These are phyloP conservation scores for Russula abietina DNA, from an alignment of 768 basidiomycete species.

Conservation along the genomic window DNA sequence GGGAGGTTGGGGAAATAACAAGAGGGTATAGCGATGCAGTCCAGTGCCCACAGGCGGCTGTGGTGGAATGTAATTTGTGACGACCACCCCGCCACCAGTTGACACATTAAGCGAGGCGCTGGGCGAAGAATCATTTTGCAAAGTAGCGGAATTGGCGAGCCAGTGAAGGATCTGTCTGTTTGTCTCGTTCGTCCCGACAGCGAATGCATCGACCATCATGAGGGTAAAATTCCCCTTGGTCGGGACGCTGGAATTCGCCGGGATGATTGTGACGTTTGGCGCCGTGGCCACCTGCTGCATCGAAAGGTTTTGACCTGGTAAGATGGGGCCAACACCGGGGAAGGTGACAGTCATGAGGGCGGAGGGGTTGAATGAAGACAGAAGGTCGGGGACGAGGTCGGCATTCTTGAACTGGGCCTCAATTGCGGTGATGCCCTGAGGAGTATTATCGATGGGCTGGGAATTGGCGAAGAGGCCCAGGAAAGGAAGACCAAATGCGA, in stretches of 20 bases:
- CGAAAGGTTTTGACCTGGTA: constrained; percentile 54
- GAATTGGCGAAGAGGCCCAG: constrained; percentile 39
- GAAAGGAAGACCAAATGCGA: constrained; percentile 33
- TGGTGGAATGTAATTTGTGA: constrained; percentile 68
- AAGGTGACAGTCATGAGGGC: constrained; percentile 53
- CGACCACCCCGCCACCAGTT: constrained; percentile 39
- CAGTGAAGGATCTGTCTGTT: constrained; percentile 71
- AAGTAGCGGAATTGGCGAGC: constrained; percentile 62
- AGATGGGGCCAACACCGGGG: constrained; percentile 41
- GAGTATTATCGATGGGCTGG: constrained; percentile 36
- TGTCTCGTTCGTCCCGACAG: constrained; percentile 53
- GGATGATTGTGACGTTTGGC: constrained; percentile 48
- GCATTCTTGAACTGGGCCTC: constrained; percentile 62
- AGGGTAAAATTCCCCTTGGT: constrained; percentile 55
- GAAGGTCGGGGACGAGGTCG: constrained; percentile 55
- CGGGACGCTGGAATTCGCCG: constrained; percentile 42
- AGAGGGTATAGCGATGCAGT: constrained; percentile 67
- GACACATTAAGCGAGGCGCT: constrained; percentile 31
- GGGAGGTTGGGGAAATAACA: constrained; percentile 58
- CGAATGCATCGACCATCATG: constrained; percentile 68
- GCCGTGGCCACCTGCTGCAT: constrained; percentile 47
- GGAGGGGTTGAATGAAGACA: constrained; percentile 52
- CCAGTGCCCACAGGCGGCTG: constrained; percentile 65
- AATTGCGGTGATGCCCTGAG: constrained; percentile 50
- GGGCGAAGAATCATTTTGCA: constrained; percentile 28